Conservation (phyloP, 2,329 filamentous ascomycete genomes). For the Exophiala bonariae region DNA sequence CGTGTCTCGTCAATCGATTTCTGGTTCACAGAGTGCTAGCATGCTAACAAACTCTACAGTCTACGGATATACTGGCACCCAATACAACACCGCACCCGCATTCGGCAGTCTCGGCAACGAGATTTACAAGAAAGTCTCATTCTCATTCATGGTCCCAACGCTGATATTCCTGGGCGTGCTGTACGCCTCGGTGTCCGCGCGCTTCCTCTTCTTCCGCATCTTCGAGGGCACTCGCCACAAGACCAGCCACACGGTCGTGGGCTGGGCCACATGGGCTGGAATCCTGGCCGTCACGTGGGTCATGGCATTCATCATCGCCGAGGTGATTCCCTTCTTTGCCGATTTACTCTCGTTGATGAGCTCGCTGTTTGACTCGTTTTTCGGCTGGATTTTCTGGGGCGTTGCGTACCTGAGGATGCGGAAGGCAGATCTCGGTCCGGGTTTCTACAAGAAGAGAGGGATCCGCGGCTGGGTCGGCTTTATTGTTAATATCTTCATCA, state of each 20-base stretch:
- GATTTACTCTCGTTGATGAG: slow-evolving; percentile 60
- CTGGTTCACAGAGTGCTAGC: background rate
- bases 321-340: slow-evolving; percentile 91
- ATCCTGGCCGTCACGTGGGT: slow-evolving; percentile 75
- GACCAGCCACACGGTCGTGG: slow-evolving; percentile 74
- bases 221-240: slow-evolving; percentile 80
- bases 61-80: slow-evolving; percentile 71
- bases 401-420: slow-evolving; percentile 48
- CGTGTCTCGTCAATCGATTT: slow-evolving; percentile 2
- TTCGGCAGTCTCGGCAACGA: slow-evolving; percentile 78
- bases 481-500: slow-evolving; percentile 69
- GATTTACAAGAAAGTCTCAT: slow-evolving; percentile 81
- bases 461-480: slow-evolving; percentile 44
- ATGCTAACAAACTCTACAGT: slow-evolving; percentile 6
- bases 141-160: slow-evolving; percentile 94
- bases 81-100: slow-evolving; percentile 84
- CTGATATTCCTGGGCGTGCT: slow-evolving; percentile 88
- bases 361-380: slow-evolving; percentile 78
- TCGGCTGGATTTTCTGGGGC: slow-evolving; percentile 84
- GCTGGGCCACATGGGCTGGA: slow-evolving; percentile 75
- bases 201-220: slow-evolving; percentile 88
- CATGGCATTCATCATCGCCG: slow-evolving; percentile 87
- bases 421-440: slow-evolving; percentile 39
- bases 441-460: slow-evolving; percentile 42
- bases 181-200: slow-evolving; percentile 85